Percentiles rank a stretch among this genome's conserved stretches.
Evolutionary conservation across 164 flowering plant species (phyloP).

Genomic region (Vitis vinifera): DNA sequence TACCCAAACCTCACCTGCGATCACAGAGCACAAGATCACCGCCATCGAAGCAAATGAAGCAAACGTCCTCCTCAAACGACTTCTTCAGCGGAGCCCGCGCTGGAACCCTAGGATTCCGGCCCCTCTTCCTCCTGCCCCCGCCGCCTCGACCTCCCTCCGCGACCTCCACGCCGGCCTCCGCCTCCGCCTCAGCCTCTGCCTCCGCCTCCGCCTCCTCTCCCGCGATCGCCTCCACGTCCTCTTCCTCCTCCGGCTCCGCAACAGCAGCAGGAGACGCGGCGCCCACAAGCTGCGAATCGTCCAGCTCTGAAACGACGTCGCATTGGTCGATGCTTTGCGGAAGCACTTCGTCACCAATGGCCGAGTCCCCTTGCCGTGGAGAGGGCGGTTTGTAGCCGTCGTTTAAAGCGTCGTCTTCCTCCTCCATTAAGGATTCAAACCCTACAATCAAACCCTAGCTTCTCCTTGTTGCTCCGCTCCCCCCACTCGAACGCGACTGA

Average conservation of each 20-base stretch:
- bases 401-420: no score
- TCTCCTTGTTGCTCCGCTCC: no score
- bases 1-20: slow-evolving; percentile 53
- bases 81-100: slow-evolving; percentile 27
- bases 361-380: no score
- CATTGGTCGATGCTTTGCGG: no score
- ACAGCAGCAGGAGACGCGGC: neutral
- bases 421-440: no score
- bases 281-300: no score
- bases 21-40: slow-evolving; percentile 96
- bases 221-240: slow-evolving; percentile 15
- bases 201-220: slow-evolving; percentile 22
- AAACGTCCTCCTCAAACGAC: slow-evolving; percentile 65
- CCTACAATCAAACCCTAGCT: no score
- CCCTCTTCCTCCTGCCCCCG: slow-evolving; percentile 25
- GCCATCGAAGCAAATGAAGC: slow-evolving; percentile 91
- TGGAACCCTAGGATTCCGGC: slow-evolving; percentile 21
- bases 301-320: no score
- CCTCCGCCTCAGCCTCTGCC: slow-evolving; percentile 16
- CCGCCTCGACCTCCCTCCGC: slow-evolving; percentile 48
- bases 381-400: no score
- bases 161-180: slow-evolving; percentile 14
- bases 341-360: no score
- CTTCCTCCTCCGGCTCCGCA: slow-evolving; percentile 22
- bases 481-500: no score